Base-by-base conservation (phyloP, 148 eudicot genomes). In the Simmondsia chinensis region DNA sequence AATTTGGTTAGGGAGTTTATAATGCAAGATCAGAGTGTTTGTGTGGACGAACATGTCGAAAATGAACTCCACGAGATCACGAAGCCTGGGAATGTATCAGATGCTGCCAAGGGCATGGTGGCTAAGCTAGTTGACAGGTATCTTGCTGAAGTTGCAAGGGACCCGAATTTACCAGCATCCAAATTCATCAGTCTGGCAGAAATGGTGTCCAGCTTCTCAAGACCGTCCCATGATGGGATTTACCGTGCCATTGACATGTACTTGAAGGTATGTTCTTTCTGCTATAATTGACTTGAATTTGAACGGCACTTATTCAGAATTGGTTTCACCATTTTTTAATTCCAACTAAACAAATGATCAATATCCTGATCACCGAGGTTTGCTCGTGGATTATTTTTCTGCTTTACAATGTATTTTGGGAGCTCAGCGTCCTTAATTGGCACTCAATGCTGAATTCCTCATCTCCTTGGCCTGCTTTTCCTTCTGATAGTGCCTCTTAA, bases 191-290 rank as follows among this genome's bases (percentile, higher is more conserved):
- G 76, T 33, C 70, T 85, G 4, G 87, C 94, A 9, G 81, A 86
- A 32, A 60, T 79, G 60, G 80, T 82, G 19, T 79, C 81, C 0
- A 68, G 75, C 8, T 86, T 72, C 46, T 49, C 79, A 5, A 76
- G 95, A 62, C 47, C 65, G 16, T 60, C 79, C 5, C 88, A 91
- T 61, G 97, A 89, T 68, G 93, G 93, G 6, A 62, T 89, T 36
- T 89, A 89, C 47, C 97, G 95, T 22, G 87, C 97, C 39, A 76
- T 91, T 29, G 97, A 91, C 65, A 82, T 74, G 82, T 91, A 61
- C 34, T 84, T 91, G 46, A 91, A 91, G 97, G 97, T 91, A 38
- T 46, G 21, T 39, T 44, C 38, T 23, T 35, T 48, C 35, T 38
- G n/a, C n/a, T n/a, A n/a, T n/a, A 23, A 34, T 32, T 37, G 3